Base-by-base conservation (phyloP, 352 stramenopile genomes). In the Phytophthora multivora region DNA sequence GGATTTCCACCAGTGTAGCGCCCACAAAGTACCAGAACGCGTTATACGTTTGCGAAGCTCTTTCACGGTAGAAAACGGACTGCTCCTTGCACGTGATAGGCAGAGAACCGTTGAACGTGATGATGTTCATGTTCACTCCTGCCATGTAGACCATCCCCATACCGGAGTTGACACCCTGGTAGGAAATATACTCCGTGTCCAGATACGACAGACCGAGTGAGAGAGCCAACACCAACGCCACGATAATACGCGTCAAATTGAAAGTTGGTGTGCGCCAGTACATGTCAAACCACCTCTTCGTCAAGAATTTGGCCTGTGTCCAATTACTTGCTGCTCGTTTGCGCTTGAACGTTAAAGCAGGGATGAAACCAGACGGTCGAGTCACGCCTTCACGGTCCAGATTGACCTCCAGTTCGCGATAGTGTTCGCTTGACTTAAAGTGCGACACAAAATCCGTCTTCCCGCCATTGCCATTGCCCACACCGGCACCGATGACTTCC, bases 191-290 rank as follows among this genome's bases (percentile, higher is more conserved):
- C 19, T 77, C 55, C 1, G 59, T n/a, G 0, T 41, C 36, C 3
- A 73, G 3, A 42, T 69, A 75, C 5, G 60, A 19, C 11, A 67
- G 48, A 6, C 61, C 61, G 5, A 75, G 35, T 9, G 33, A 1
- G 2, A 73, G 10, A 0, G 23, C 53, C 16, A 69, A 28, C 4
- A 71, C 21, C 1, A 67, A 12, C 1, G 66, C 51, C 10, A 68
- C 33, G 4, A 64, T 18, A 8, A 54, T 90, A 31, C 90, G 78
- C 0, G 79, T 80, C 12, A 88, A 51, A 58, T 93, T 96, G 67
- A 93, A 97, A 26, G 73, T 73, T 11, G 88, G 73, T 7, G 75
- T 90, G 23, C 90, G 71, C 79, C 79, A 97, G 60, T 96, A 97
- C 41, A 89, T 64, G 47, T 89, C 63, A 47, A 75, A 73, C 18